These are phyloP conservation scores for Vaucheria bursata DNA, from an alignment of 352 stramenopile genomes.

Conservation along the genomic window DNA sequence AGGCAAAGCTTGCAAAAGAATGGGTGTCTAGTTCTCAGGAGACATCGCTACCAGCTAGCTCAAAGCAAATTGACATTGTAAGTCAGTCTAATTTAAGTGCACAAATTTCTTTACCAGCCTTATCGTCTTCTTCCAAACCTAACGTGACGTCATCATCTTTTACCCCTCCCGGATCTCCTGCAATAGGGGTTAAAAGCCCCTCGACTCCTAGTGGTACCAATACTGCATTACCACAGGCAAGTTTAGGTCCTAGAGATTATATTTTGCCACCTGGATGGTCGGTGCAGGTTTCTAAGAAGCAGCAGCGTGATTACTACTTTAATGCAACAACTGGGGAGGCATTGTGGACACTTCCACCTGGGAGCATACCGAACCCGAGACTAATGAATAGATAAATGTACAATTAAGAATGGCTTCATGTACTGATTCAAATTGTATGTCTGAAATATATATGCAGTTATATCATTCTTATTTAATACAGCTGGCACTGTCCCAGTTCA, in stretches of 20 bases:
- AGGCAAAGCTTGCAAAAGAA: not conserved
- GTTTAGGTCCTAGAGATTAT: not conserved
- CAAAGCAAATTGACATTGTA: too few species aligned
- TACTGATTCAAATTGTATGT: too few species aligned
- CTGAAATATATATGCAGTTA: too few species aligned
- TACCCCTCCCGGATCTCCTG: not conserved
- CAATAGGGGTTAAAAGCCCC: not conserved
- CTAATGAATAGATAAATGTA: not conserved
- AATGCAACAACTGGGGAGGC: not conserved
- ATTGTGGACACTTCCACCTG: not conserved
- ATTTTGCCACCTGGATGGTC: constrained; percentile 2
- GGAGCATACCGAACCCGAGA: not conserved
- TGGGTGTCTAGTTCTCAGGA: too few species aligned
- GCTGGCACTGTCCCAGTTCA: too few species aligned
- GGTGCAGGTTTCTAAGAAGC: not conserved
- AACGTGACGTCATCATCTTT: not conserved
- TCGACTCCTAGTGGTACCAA: not conserved
- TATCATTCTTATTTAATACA: too few species aligned
- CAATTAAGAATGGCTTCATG: too few species aligned
- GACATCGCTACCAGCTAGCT: too few species aligned
- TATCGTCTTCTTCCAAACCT: not conserved
- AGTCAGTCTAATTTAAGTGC: too few species aligned
- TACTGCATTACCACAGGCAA: not conserved
- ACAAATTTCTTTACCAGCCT: too few species aligned
- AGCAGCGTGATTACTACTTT: constrained; percentile 9